A percentile compares a stretch with the other conserved stretches of the same genome.
These are phyloP conservation scores for Solanum paucissectum DNA, from an alignment of 257 asterid genomes.

Conservation along the genomic window DNA sequence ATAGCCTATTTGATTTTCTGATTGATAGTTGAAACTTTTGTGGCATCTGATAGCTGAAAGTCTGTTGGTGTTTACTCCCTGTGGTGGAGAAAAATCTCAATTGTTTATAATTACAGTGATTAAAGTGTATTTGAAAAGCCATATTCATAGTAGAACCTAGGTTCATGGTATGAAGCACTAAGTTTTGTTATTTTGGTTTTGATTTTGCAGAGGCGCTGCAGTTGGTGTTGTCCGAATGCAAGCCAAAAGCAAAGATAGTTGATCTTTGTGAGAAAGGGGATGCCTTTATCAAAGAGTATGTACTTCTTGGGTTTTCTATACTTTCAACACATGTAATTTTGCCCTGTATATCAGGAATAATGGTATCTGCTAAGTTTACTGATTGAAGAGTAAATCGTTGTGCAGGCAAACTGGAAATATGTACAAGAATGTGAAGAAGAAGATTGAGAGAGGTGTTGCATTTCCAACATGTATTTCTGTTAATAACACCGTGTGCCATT, in stretches of 20 bases:
- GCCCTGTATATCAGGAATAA: not conserved
- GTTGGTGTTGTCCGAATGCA: slow-evolving; percentile 62
- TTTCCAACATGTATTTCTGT: slow-evolving; percentile 91
- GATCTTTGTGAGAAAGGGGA: slow-evolving; percentile 84
- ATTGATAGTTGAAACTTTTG: not conserved
- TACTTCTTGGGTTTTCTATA: not conserved
- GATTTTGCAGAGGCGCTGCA: slow-evolving; percentile 80
- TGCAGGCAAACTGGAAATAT: slow-evolving; percentile 75
- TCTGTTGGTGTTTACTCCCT: not conserved
- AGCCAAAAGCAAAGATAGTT: slow-evolving; percentile 71
- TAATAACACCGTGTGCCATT: slow-evolving; percentile 74
- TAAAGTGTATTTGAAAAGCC: not conserved
- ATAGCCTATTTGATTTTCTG: not conserved
- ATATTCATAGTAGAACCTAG: not conserved
- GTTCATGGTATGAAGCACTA: not conserved
- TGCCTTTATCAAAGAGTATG: slow-evolving; percentile 64
- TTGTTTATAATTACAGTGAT: not conserved
- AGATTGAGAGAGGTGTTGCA: slow-evolving; percentile 89
- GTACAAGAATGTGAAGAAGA: slow-evolving; percentile 94
- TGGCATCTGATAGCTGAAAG: not conserved
- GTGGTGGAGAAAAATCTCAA: not conserved
- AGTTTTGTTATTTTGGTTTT: not conserved
- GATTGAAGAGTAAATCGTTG: not conserved
- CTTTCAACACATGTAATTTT: not conserved
- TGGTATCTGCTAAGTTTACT: not conserved